A percentile compares a stretch with the other conserved stretches of the same genome.
These are phyloP conservation scores for Xylaria sp. DNA, from an alignment of 2,329 filamentous ascomycete species.

Conservation along the genomic window DNA sequence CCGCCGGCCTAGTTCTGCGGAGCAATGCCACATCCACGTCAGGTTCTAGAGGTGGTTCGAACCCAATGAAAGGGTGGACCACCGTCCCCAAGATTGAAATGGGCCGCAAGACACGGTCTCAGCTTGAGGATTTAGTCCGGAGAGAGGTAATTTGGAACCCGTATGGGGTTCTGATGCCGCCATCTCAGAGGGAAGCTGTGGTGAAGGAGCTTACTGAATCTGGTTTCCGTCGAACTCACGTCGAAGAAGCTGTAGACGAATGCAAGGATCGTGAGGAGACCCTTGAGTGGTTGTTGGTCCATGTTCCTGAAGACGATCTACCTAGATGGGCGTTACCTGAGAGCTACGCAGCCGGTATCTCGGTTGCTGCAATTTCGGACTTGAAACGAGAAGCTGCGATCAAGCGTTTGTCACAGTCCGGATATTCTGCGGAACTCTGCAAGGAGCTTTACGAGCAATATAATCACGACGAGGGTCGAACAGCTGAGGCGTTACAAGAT, in stretches of 20 bases:
- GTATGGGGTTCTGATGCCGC: conserved; percentile 73
- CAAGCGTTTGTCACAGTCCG: conserved; percentile 81
- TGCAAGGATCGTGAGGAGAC: conserved; percentile 94
- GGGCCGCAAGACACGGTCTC: conserved; percentile 80
- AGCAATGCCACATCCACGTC: conserved; percentile 54
- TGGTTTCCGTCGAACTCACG: conserved; percentile 89
- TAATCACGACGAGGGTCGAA: conserved; percentile 76
- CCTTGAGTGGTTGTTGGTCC: conserved; percentile 94
- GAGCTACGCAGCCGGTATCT: conserved; percentile 89
- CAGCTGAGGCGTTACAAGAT: conserved; percentile 82
- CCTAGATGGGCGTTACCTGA: conserved; percentile 92
- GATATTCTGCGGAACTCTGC: conserved; percentile 88
- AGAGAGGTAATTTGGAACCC: conserved; percentile 88
- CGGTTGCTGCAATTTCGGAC: conserved; percentile 79
- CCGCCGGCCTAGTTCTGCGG: conserved; percentile 65
- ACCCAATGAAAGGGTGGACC: conserved; percentile 79
- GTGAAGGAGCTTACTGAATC: conserved; percentile 80
- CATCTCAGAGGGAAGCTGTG: conserved; percentile 66
- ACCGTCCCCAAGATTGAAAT: conserved; percentile 92
- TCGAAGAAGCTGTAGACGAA: conserved; percentile 85
- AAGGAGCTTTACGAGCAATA: conserved; percentile 78
- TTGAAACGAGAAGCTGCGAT: conserved; percentile 83
- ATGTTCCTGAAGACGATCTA: conserved; percentile 97
- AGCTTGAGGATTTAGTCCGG: conserved; percentile 83
- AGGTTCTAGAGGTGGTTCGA: conserved; percentile 50